Base-by-base conservation (phyloP, 768 basidiomycete genomes). In the Mycena chlorophos region DNA sequence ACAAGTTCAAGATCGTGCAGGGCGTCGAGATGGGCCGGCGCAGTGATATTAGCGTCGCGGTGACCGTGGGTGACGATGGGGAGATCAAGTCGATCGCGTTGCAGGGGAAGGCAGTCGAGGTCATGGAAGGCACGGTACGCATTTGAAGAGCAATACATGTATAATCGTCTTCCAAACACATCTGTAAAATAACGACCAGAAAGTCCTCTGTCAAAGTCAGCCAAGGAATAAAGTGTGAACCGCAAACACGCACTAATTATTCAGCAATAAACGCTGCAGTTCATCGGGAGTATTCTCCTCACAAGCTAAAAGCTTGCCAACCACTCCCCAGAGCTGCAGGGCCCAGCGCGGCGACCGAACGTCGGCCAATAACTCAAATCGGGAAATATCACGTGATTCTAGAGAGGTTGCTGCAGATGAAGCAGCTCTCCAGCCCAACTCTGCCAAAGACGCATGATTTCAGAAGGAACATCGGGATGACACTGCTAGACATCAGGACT, bases 1-100 rank as follows among this genome's bases (percentile, higher is more conserved):
- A 73, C 65, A 63, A 40, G 51, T 65, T 77, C 45, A 62, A 72
- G 6, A 69, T 80, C 51, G 53, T 73, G 6, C 78, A 79, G 55
- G 78, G 78, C 0, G 72, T 78, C 1, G 78, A 80, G 57, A 78
- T 80, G 69, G 78, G 78, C 2, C 62, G 76, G 56, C 70, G 63
- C 53, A 76, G 77, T 51, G 74, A 77, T 13, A 80, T 80, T 25
- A 61, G 58, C 25, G 73, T 78, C 4, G 56, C 67, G 6, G 78
- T 75, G 5, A 68, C 68, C 4, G 60, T 78, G 8, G 69, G 64
- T 8, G 55, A 52, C 3, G 64, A 67, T 17, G 66, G 67, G 4
- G 62, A 68, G 30, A 64, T 78, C 17, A 51, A 37, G 26, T 60
- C 52, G 17, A 72, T 80, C 17, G 69, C 71, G 34, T 64, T 80